Percentiles rank a stretch among this genome's conserved stretches.
phyloP scores from a whole-genome alignment of 352 stramenopile species.

The Saprolegnia diclina region DNA sequence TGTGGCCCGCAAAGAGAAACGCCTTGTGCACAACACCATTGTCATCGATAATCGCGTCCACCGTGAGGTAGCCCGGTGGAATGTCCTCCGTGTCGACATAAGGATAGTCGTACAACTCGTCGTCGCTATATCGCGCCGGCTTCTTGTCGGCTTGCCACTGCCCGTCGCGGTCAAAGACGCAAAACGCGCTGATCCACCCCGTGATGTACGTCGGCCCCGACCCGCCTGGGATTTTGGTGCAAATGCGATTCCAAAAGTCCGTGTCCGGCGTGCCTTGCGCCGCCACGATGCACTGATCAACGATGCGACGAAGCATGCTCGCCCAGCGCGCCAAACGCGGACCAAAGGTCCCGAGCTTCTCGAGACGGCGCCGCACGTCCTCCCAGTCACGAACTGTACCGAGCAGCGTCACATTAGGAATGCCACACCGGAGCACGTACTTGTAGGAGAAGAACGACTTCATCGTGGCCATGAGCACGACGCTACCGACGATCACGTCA shows the following conservation, averaged over 20 bases:
- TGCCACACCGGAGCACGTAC: neutral
- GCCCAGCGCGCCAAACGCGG: neutral
- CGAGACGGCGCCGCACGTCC: conserved; percentile 1
- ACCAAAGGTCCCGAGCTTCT: conserved; percentile 3
- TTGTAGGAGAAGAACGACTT: conserved; percentile 12
- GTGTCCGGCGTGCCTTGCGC: neutral
- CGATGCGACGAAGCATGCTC: neutral
- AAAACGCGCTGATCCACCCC: too few relatives aligned
- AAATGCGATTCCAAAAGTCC: conserved; percentile 14
- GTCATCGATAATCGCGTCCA: conserved; percentile 21
- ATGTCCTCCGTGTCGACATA: conserved; percentile 11
- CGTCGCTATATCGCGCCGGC: too few relatives aligned
- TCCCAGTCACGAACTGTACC: conserved; percentile 13
- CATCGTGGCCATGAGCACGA: conserved; percentile 20
- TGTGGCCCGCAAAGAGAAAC: conserved; percentile 21
- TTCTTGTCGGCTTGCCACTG: too few relatives aligned
- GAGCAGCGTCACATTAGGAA: conserved; percentile 15
- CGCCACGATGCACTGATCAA: conserved; percentile 7
- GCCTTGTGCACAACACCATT: conserved; percentile 11
- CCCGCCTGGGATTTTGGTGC: neutral
- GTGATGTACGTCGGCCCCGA: neutral
- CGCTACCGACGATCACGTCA: conserved; percentile 14
- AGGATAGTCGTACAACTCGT: neutral
- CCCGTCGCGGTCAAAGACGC: too few relatives aligned
- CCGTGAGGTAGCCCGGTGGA: conserved; percentile 10